Conservation (phyloP, 805 yeast species). For the Lipomyces oligophaga region DNA sequence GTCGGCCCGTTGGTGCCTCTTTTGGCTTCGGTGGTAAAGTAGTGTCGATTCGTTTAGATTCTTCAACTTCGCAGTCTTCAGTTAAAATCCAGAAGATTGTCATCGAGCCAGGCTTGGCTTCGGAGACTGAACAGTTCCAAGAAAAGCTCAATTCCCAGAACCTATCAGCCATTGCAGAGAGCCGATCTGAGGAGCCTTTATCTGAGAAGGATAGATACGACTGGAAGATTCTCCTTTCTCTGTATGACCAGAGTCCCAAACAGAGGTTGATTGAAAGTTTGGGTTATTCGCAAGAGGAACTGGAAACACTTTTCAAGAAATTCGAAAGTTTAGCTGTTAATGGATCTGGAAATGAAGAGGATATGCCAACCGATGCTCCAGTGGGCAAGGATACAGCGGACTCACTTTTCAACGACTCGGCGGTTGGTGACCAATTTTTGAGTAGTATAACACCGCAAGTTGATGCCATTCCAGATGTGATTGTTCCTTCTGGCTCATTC, state of each 20-base stretch:
- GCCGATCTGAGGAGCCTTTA: conserved; percentile 42
- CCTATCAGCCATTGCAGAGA: conserved; percentile 52
- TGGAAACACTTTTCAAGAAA: conserved; percentile 20
- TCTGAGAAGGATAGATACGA: conserved; percentile 34
- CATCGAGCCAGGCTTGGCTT: conserved; percentile 36
- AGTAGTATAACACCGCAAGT: conserved; percentile 30
- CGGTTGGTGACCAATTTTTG: conserved; percentile 31
- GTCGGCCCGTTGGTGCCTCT: conserved; percentile 63
- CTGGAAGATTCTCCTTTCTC: conserved; percentile 38
- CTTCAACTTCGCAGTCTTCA: conserved; percentile 8
- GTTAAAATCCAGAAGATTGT: conserved; percentile 45
- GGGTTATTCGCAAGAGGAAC: conserved; percentile 18
- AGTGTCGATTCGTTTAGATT: conserved; percentile 35
- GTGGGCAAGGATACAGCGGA: conserved; percentile 30
- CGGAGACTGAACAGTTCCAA: conserved; percentile 41
- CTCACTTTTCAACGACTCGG: conserved; percentile 13
- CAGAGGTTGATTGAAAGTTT: conserved; percentile 29
- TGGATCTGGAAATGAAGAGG: conserved; percentile 28
- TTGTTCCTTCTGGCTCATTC: conserved; percentile 34
- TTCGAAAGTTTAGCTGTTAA: conserved; percentile 22
- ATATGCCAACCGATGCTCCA: too few species aligned
- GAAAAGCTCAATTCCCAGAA: conserved; percentile 57
- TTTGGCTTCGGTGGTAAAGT: conserved; percentile 96
- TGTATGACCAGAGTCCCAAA: conserved; percentile 36
- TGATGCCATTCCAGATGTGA: neutral